phyloP scores from a whole-genome alignment of 176 grass and related monocot genomes.

The Oryza officinalis region DNA sequence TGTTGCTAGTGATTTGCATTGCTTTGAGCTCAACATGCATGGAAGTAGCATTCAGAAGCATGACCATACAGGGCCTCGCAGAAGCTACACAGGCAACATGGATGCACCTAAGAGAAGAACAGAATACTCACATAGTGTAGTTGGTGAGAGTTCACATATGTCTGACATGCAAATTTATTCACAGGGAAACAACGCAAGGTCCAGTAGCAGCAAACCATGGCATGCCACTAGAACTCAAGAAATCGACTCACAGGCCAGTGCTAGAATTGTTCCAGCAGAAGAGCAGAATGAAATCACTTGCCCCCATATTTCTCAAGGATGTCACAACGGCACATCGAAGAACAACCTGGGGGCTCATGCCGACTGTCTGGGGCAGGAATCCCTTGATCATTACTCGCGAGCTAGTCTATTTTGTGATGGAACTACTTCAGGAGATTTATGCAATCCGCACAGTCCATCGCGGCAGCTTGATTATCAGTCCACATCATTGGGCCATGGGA shows the following conservation, averaged over 20 bases:
- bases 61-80: conserved; percentile 6
- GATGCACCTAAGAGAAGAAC: conserved; percentile 38
- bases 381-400: conserved; percentile 34
- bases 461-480: conserved; percentile 27
- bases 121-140: conserved; percentile 36
- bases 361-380: conserved; percentile 42
- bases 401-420: conserved; percentile 54
- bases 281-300: conserved; percentile 26
- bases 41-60: conserved; percentile 22
- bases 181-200: conserved; percentile 6
- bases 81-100: conserved; percentile 24
- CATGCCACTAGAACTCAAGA: conserved; percentile 31
- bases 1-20: conserved; percentile 82
- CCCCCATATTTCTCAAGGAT: conserved; percentile 21
- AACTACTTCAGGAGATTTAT: conserved; percentile 47
- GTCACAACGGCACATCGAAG: conserved; percentile 6
- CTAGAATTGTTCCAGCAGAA: conserved; percentile 20
- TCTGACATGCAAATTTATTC: conserved; percentile 2
- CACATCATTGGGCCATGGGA: conserved; percentile 32
- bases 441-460: conserved; percentile 7
- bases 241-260: conserved; percentile 2
- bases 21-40: conserved; percentile 78
- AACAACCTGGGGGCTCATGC: conserved; percentile 18
- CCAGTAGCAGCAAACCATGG: conserved; percentile 35
- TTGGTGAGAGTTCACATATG: conserved; percentile 32